Base-by-base conservation (phyloP, 2,329 filamentous ascomycete species). In the Botrytis byssoidea region DNA sequence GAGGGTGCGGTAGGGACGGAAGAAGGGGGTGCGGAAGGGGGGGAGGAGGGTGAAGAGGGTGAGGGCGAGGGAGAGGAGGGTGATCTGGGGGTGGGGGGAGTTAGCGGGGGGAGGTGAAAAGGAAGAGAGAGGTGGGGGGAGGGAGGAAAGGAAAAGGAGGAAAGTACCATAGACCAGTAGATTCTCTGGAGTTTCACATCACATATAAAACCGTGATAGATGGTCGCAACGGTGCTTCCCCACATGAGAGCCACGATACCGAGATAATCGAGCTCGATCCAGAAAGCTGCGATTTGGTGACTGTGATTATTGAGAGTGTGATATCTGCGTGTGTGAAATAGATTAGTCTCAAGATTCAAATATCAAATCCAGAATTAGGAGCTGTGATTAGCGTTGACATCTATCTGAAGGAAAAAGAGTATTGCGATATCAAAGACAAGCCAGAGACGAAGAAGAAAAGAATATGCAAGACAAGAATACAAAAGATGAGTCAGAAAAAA, bases 171-270 rank as follows among this genome's bases (percentile, higher is more conserved):
- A 20, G 75, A 71, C 77, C 81, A 83, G 75, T 84, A 83, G 10
- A 80, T 65, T 20, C 72, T 79, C 61, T 80, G 79, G 44, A 82
- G 74, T 20, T 64, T 44, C 35, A 77, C 78, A 74, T 83, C 82
- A 74, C 82, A 84, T 74, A 82, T 84, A 73, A 85, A 85, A 8
- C 81, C 79, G 60, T 84, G 80, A 73, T 85, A 85, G 44, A 84
- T 76, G 0, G 80, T 82, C n/a, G 82, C 81, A 20, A 84, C 75
- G 57, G 83, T 84, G n/a, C 80, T 81, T 10, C 81, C 83, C 65
- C 82, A 77, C 59, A 82, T 85, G 55, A 83, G 78, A 37, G 83
- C 66, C 25, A 83, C 76, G 61, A 85, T 84, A 29, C 80, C 82
- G 8, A 80, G 72, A 75, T 81, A 83, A 74, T 85, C 84, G 3